Percentiles rank a stretch among this genome's conserved stretches.
Evolutionary conservation across 1,139 yeast species (phyloP).

Genomic region (Blastobotrys apis): DNA sequence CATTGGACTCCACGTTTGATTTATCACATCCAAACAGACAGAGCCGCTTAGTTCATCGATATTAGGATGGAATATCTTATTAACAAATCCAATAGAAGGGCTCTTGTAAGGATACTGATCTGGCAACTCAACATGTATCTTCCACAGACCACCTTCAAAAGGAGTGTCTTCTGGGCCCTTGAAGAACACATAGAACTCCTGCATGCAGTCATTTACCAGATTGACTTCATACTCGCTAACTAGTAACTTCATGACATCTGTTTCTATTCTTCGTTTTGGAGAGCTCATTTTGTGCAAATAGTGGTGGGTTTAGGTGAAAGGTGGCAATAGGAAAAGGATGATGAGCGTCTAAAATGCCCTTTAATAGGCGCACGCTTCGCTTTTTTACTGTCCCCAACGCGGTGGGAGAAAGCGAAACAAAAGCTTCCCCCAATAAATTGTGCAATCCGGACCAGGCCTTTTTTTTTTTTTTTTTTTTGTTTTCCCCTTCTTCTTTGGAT

Average conservation of each 20-base stretch:
- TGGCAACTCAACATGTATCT: constrained; percentile 87
- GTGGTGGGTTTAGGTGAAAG: not conserved
- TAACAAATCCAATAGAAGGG: constrained; percentile 91
- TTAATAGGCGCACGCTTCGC: too few relatives aligned
- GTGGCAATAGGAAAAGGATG: not conserved
- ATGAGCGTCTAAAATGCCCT: too few relatives aligned
- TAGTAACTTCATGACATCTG: constrained; percentile 94
- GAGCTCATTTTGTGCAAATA: too few relatives aligned
- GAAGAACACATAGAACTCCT: constrained; percentile 82
- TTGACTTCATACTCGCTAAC: constrained; percentile 94
- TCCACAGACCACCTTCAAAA: constrained; percentile 88
- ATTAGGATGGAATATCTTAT: constrained; percentile 91
- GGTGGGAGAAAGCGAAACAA: too few relatives aligned
- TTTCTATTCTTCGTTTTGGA: constrained; percentile 85
- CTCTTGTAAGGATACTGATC: constrained; percentile 94
- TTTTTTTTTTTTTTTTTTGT: too few relatives aligned
- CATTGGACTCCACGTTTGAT: constrained; percentile 98
- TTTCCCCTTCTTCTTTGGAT: too few relatives aligned
- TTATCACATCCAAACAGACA: constrained; percentile 92
- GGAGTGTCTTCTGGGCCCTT: constrained; percentile 88
- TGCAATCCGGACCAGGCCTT: too few relatives aligned
- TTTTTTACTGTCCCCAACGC: too few relatives aligned
- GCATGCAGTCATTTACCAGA: constrained; percentile 82
- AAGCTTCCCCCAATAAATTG: too few relatives aligned
- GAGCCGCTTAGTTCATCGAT: constrained; percentile 73